Conservation (phyloP, 148 eudicot species). For the Rhododendron vialii region DNA sequence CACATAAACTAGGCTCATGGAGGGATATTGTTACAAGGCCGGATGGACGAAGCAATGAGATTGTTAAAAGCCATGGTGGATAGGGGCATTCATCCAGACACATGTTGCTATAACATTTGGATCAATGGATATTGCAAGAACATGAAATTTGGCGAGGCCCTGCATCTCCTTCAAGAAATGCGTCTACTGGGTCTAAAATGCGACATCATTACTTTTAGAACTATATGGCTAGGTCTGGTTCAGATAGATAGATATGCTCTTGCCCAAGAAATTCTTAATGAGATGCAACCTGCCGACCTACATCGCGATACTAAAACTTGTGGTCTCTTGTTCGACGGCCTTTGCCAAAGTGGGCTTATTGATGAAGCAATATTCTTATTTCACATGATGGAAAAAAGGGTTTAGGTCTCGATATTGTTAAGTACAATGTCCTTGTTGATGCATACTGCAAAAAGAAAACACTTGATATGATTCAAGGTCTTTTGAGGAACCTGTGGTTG, state of each 20-base stretch:
- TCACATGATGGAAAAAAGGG: too few species aligned
- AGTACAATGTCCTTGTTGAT: too few species aligned
- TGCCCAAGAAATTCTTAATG: neutral
- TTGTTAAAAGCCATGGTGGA: neutral
- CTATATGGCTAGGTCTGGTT: neutral
- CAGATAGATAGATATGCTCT: neutral
- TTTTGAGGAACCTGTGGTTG: too few species aligned
- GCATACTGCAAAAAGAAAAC: too few species aligned
- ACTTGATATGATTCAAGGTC: too few species aligned
- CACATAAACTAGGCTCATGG: neutral
- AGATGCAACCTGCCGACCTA: neutral
- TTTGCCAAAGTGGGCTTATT: neutral
- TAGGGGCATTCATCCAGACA: neutral
- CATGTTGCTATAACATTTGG: neutral
- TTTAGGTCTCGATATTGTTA: too few species aligned
- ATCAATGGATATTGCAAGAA: constrained; percentile 12
- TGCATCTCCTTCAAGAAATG: too few species aligned
- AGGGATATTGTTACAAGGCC: constrained; percentile 7
- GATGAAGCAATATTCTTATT: too few species aligned
- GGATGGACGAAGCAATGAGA: neutral
- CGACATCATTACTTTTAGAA: neutral
- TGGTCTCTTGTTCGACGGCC: neutral
- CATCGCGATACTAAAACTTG: neutral
- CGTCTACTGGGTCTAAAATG: neutral
- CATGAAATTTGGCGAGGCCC: neutral